Evolutionary conservation across 495 filamentous ascomycete genomes (phyloP).

Genomic region (Penicillium nucicola): DNA sequence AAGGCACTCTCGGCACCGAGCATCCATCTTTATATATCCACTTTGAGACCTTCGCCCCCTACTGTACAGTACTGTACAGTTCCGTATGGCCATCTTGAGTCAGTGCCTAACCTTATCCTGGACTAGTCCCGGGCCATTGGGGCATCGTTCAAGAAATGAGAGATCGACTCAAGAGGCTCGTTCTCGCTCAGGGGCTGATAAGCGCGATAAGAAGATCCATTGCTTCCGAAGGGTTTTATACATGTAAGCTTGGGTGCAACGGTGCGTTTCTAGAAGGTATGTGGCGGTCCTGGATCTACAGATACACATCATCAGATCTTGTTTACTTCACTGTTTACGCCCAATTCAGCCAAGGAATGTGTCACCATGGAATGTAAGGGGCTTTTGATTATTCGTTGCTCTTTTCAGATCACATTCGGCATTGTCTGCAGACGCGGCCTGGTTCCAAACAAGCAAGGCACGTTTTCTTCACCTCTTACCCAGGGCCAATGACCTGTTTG

Average conservation of each 20-base stretch:
- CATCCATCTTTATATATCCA: background rate
- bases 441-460: background rate
- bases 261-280: background rate
- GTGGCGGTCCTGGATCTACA: background rate
- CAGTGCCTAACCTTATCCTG: no score
- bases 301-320: background rate
- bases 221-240: background rate
- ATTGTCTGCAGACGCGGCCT: background rate
- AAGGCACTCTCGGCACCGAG: background rate
- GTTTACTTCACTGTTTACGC: background rate
- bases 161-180: background rate
- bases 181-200: background rate
- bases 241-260: no score
- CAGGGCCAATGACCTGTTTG: background rate
- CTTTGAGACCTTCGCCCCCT: no score
- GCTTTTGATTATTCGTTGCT: background rate
- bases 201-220: background rate
- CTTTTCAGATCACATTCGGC: background rate
- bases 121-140: no score
- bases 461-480: background rate
- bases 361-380: conserved; percentile 1
- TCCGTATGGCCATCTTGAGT: no score
- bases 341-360: background rate
- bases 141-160: no score
- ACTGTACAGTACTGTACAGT: no score